A percentile compares a stretch with the other conserved stretches of the same genome.
These are phyloP conservation scores for Camillea tinctor DNA, from an alignment of 2,329 filamentous ascomycete genomes.

Conservation along the genomic window DNA sequence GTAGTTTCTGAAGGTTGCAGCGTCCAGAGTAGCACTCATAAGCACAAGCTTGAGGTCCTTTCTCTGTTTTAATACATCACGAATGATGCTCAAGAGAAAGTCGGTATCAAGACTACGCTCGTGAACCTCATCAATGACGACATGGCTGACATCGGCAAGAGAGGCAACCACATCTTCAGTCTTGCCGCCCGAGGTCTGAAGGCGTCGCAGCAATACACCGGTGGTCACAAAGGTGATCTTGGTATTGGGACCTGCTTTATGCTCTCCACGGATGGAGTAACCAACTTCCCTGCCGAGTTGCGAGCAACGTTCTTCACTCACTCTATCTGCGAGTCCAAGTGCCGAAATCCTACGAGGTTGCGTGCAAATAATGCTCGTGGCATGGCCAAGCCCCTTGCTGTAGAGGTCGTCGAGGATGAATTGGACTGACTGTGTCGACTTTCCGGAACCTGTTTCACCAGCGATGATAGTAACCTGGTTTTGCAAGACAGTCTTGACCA, in stretches of 20 bases:
- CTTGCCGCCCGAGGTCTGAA: constrained; percentile 85
- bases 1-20: constrained; percentile 79
- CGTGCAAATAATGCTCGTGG: constrained; percentile 90
- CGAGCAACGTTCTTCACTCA: constrained; percentile 85
- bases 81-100: constrained; percentile 83
- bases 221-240: constrained; percentile 96
- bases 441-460: constrained; percentile 94
- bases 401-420: constrained; percentile 94
- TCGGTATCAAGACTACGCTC: constrained; percentile 94
- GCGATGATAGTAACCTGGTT: constrained; percentile 95
- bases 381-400: constrained; percentile 67
- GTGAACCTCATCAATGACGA: constrained; percentile 96
- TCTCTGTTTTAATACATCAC: constrained; percentile 72
- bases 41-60: constrained; percentile 85
- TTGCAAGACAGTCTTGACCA: constrained; percentile 71
- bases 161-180: constrained; percentile 78
- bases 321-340: constrained; percentile 87
- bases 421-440: constrained; percentile 95
- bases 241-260: constrained; percentile 69
- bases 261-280: constrained; percentile 89
- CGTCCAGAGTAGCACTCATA: constrained; percentile 96
- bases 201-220: constrained; percentile 81
- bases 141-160: constrained; percentile 85
- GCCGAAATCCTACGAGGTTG: constrained; percentile 94
- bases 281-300: constrained; percentile 84